These are phyloP conservation scores for Apiospora hydei DNA, from an alignment of 2,329 filamentous ascomycete genomes.

Conservation along the genomic window DNA sequence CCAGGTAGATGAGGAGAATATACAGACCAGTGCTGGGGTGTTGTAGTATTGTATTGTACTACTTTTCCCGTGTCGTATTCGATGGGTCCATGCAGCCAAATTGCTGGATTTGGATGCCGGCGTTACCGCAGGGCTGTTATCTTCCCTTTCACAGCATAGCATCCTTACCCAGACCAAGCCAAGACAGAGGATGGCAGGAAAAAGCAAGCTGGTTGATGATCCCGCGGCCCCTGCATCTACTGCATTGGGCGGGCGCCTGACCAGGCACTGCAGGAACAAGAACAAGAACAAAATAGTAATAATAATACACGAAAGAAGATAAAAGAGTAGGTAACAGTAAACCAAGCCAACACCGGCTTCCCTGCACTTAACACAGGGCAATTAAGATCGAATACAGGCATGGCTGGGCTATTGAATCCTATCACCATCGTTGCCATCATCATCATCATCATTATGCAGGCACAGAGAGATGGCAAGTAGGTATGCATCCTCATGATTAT, in stretches of 20 bases:
- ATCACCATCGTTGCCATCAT: neutral
- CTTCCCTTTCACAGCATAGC: neutral
- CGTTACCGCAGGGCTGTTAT: constrained; percentile 9
- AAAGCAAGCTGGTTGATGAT: constrained; percentile 21
- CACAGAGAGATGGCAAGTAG: neutral
- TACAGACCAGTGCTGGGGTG: neutral
- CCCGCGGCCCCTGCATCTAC: constrained; percentile 9
- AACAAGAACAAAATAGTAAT: neutral
- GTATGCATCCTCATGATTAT: neutral
- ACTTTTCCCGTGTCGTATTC: neutral
- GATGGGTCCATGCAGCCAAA: neutral
- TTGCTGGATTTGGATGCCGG: neutral
- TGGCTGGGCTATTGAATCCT: constrained; percentile 12
- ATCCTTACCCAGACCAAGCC: constrained; percentile 1
- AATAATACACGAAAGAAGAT: neutral
- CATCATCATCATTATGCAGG: neutral
- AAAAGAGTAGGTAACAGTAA: neutral
- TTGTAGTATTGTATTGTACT: too few relatives aligned
- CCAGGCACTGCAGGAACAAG: constrained; percentile 11
- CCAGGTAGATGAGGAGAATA: too few relatives aligned
- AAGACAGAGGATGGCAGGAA: constrained; percentile 6
- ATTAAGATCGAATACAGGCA: constrained; percentile 15
- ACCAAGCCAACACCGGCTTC: neutral
- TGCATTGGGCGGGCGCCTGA: neutral
- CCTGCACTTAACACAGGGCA: neutral